Evolutionary conservation across 2,329 filamentous ascomycete genomes (phyloP).

Genomic region (Cladobotryum mycophilum): DNA sequence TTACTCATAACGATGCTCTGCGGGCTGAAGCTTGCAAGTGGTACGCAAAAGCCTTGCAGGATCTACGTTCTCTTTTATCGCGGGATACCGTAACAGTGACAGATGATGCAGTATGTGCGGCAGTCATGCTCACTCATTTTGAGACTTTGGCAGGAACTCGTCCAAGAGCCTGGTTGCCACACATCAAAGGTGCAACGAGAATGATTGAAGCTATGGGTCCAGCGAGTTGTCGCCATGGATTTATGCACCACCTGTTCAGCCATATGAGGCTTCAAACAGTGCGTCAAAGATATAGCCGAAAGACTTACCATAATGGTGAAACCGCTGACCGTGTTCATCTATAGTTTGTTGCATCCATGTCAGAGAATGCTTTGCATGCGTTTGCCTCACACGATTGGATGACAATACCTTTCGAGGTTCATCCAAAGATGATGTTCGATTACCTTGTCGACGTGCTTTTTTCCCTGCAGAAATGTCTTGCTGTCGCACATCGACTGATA

Average conservation of each 20-base stretch:
- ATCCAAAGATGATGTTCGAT: slow-evolving; percentile 41
- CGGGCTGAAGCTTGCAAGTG: slow-evolving; percentile 11
- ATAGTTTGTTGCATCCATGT: slow-evolving; percentile 12
- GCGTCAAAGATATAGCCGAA: background rate
- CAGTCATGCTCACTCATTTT: slow-evolving; percentile 15
- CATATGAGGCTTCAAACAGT: slow-evolving; percentile 13
- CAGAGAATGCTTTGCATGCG: slow-evolving; percentile 15
- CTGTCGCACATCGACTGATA: slow-evolving; percentile 5
- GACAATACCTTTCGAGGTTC: slow-evolving; percentile 37
- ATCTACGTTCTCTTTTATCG: background rate
- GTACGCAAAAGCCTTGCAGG: slow-evolving; percentile 11
- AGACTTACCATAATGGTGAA: background rate
- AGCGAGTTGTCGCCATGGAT: slow-evolving; percentile 8
- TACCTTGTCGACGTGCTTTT: slow-evolving; percentile 38
- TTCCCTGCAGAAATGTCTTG: slow-evolving; percentile 4
- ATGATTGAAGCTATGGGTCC: slow-evolving; percentile 11
- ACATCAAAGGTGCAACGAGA: slow-evolving; percentile 9
- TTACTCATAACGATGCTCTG: slow-evolving; percentile 1
- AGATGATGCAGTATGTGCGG: slow-evolving; percentile 10
- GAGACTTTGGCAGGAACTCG: slow-evolving; percentile 11
- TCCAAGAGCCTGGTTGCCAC: slow-evolving; percentile 9
- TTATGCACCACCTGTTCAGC: slow-evolving; percentile 12
- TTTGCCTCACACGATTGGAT: slow-evolving; percentile 40
- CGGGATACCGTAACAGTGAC: background rate
- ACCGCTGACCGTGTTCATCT: background rate